Base-by-base conservation (phyloP, 352 stramenopile genomes). In the Pythium phragmitis region DNA sequence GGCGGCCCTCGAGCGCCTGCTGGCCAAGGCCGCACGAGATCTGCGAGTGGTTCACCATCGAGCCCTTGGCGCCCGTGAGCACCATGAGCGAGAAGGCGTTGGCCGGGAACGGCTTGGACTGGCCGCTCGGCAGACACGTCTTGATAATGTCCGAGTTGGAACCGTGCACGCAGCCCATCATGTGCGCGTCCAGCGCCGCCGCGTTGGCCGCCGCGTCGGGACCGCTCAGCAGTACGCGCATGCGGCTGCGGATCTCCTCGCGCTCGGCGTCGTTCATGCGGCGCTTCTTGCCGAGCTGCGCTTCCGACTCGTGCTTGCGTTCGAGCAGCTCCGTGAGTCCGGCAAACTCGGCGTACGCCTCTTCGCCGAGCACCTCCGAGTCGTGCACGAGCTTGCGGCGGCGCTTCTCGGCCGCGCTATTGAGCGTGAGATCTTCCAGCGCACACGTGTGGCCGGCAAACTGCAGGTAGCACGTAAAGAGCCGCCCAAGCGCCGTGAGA, bases 41-140 rank as follows among this genome's bases (percentile, higher is more conserved):
- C 75, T 98, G 92, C 33, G 97, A 99, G 79, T 99, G 98, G 85
- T 99, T 99, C 12, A 99, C 98, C 80, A 98, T 98, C 39, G 96
- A 99, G 13, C 98, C 98, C 85, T 99, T 99, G 19, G 98, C 98
- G 67, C 98, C 98, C 34, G 98, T 99, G 13, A 98, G 88, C 21
- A 99, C 97, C 98, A 99, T 99, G 16, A 99, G 84, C 62, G 94
- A 98, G 80, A 99, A 99, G 54, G 91, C 98, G 80, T 99, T 99
- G 57, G 89, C 77, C 11, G 98, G 98, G 82, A 99, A 99, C 21
- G 96, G 87, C 70, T 99, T 98, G 11, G 86, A 89, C 68, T 99
- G 91, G 21, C 98, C 98, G 66, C 91, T 84, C 0, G 98, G 98
- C 58, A 99, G 80, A 89, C 98, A 99, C 47, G 90, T 94, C 81